Percentiles rank a stretch among this genome's conserved stretches.
phyloP scores from a whole-genome alignment of 2,329 filamentous ascomycete species.

The Colletotrichum eremochloae region DNA sequence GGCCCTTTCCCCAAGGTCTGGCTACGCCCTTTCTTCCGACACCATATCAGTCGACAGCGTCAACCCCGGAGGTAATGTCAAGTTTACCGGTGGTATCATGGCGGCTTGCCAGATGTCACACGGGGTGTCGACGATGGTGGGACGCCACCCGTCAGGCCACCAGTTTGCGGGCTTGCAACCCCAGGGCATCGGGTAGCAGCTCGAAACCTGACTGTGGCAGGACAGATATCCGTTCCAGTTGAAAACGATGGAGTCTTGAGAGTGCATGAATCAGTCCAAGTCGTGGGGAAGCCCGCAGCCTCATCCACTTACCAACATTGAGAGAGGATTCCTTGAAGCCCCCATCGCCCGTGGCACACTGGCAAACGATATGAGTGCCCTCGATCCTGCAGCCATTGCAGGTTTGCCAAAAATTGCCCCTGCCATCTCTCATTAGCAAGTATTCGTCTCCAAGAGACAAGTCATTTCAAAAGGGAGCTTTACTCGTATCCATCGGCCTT shows the following conservation, averaged over 20 bases:
- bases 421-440: neutral
- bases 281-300: too few species aligned
- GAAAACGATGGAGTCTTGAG: conserved; percentile 17
- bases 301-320: conserved; percentile 19
- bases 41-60: neutral
- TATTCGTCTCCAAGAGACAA: neutral
- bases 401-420: conserved; percentile 28
- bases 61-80: conserved; percentile 2
- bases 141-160: conserved; percentile 30
- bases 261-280: neutral
- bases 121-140: conserved; percentile 13
- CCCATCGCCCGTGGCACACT: conserved; percentile 14
- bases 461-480: neutral
- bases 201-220: conserved; percentile 26
- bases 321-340: conserved; percentile 23
- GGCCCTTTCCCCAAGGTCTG: neutral
- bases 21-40: neutral
- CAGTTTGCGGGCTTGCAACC: conserved; percentile 22
- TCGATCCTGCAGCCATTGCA: conserved; percentile 27
- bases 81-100: neutral
- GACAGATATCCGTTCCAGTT: conserved; percentile 38
- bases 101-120: conserved; percentile 27
- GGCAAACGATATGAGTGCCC: conserved; percentile 15
- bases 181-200: conserved; percentile 25
- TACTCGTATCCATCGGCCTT: conserved; percentile 3